Percentiles rank a stretch among this genome's conserved stretches.
Conservation (phyloP, 1,284 basidiomycete genomes). For the Cryptococcus sp. region DNA sequence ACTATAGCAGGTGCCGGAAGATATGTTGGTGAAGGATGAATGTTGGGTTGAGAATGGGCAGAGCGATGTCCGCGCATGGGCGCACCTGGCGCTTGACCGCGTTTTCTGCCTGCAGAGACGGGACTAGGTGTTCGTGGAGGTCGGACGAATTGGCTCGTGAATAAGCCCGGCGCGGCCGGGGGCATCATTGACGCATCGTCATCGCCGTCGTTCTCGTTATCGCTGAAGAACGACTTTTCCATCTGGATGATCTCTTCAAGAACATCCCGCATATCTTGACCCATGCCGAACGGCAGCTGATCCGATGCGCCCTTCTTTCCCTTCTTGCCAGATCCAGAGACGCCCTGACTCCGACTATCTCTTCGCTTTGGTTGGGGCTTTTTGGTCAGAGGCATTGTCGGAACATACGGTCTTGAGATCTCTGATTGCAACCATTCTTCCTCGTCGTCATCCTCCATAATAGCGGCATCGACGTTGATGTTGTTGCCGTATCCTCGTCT, state of each 20-base stretch:
- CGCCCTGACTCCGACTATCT: slow-evolving; percentile 6
- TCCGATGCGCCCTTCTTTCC: slow-evolving; percentile 20
- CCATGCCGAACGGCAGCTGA: slow-evolving; percentile 36
- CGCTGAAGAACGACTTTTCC: slow-evolving; percentile 49
- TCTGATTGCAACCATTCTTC: slow-evolving; percentile 35
- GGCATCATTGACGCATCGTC: slow-evolving; percentile 2
- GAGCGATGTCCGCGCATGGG: slow-evolving; percentile 32
- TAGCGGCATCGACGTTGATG: slow-evolving; percentile 37
- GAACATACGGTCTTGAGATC: slow-evolving; percentile 9
- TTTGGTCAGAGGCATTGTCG: slow-evolving; percentile 10
- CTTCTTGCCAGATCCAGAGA: slow-evolving; percentile 6
- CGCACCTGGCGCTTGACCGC: slow-evolving; percentile 29
- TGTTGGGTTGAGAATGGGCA: slow-evolving; percentile 17
- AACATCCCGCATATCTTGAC: slow-evolving; percentile 51
- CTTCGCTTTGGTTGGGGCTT: slow-evolving; percentile 7
- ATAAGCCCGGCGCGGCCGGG: slow-evolving; percentile 20
- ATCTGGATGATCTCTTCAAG: slow-evolving; percentile 54
- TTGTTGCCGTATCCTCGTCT: slow-evolving; percentile 29
- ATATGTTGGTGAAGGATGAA: slow-evolving; percentile 5
- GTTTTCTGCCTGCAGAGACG: slow-evolving; percentile 18
- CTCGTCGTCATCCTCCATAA: slow-evolving; percentile 48
- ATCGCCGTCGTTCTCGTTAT: slow-evolving; percentile 15
- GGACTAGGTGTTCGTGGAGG: slow-evolving; percentile 44
- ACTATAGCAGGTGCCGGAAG: slow-evolving; percentile 2
- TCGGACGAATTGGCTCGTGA: slow-evolving; percentile 35